phyloP scores from a whole-genome alignment of 345 rosid genomes.

The Populus simonii region DNA sequence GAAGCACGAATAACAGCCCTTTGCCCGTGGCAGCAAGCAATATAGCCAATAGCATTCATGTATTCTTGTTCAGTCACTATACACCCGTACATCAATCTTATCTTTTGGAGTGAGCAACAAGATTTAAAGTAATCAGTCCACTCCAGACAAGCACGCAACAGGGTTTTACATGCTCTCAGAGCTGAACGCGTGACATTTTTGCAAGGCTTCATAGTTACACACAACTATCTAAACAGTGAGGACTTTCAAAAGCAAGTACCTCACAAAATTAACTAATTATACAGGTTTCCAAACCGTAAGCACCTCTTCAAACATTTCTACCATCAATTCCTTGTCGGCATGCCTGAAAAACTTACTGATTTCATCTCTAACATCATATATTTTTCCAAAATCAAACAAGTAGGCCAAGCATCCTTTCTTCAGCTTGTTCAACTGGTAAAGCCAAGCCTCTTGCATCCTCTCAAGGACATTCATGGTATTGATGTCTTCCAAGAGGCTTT shows the following conservation, averaged over 20 bases:
- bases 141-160: background rate
- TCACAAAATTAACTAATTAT: slow-evolving; percentile 11
- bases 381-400: slow-evolving; percentile 87
- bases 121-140: background rate
- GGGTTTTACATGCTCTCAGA: background rate
- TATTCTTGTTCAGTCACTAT: background rate
- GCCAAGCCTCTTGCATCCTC: slow-evolving; percentile 92
- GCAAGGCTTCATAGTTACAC: background rate
- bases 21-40: background rate
- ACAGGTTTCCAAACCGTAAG: slow-evolving; percentile 73
- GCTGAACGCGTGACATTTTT: background rate
- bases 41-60: no score
- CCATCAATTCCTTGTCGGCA: slow-evolving; percentile 77
- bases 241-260: background rate
- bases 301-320: slow-evolving; percentile 90
- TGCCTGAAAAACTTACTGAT: slow-evolving; percentile 66
- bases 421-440: slow-evolving; percentile 73
- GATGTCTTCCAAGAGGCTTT: slow-evolving; percentile 86
- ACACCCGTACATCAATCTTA: background rate
- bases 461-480: slow-evolving; percentile 75
- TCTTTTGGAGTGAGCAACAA: background rate
- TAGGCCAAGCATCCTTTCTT: slow-evolving; percentile 83
- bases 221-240: background rate
- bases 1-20: slow-evolving; percentile 68
- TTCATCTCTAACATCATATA: slow-evolving; percentile 76